Evolutionary conservation across 768 basidiomycete genomes (phyloP), one percentile per base, ranked within the genome.

Genomic region (Tulasnella sp.): DNA sequence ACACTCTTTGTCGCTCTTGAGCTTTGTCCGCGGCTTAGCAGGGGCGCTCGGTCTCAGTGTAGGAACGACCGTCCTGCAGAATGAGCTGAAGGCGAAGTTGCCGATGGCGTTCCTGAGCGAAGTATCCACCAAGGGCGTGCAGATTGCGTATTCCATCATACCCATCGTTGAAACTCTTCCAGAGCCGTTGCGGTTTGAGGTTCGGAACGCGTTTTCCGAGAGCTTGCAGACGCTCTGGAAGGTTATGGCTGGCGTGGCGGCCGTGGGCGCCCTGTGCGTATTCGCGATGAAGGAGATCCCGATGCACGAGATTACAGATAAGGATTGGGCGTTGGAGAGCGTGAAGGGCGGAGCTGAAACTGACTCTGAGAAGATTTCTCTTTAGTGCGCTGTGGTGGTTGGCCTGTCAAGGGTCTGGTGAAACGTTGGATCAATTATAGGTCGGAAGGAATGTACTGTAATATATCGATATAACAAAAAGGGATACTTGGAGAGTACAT

Each of bases 61-160:
- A 4, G 75, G 77, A 1, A 71, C 71, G 11, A 72, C 75, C 0
- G 71, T 82, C 45, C 70, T 83, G 5, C 76, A 79, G 62, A 83
- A 80, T 67, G 61, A 74, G 53, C 73, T 83, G 12, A 64, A 66
- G 8, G 68, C 64, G 30, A 65, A 63, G 0, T 73, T 83, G 0
- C 78, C 81, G 0, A 42, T 60, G 3, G 68, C 64, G 1, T 76
- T 79, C 52, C 29, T 69, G 15, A 51, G 62, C 2, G 24, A 24
- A 24, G 41, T 0, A 63, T 69, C 73, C 0, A 42, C 24, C 0
- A 59, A 66, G n/a, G 63, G 64, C 9, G 60, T 59, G 21, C 64
- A 66, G 25, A 46, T 65, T 30, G 27, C 64, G 48, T 65, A 65
- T 59, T 53, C 64, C n/a, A 59, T 60, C 5, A 65, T 66, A 55